Percentiles rank a stretch among this genome's conserved stretches.
Evolutionary conservation across 495 filamentous ascomycete species (phyloP).

Genomic region (Aspergillus kassunensis): DNA sequence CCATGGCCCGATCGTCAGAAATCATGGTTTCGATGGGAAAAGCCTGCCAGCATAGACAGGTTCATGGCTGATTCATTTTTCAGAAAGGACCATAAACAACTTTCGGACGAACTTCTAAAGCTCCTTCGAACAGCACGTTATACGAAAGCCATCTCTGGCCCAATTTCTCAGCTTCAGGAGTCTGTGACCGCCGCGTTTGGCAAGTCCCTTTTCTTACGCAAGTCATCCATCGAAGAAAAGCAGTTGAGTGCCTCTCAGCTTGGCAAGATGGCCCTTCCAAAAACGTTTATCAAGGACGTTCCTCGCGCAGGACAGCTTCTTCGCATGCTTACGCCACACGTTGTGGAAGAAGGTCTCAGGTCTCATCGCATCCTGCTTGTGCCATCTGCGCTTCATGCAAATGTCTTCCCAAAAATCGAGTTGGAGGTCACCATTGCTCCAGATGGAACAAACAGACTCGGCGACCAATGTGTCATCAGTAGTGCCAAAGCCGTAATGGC

Average conservation of each 20-base stretch:
- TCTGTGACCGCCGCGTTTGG: conserved; percentile 39
- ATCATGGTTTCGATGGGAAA: conserved; percentile 41
- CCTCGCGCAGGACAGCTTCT: conserved; percentile 30
- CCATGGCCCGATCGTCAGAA: conserved; percentile 34
- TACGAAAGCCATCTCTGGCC: background rate
- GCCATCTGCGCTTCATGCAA: conserved; percentile 24
- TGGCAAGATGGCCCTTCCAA: conserved; percentile 26
- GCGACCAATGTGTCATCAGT: conserved; percentile 16
- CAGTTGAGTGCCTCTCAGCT: conserved; percentile 30
- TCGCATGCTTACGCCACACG: conserved; percentile 17
- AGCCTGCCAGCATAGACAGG: conserved; percentile 21
- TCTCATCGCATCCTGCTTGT: conserved; percentile 30
- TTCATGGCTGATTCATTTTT: conserved; percentile 26
- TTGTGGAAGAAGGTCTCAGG: conserved; percentile 5
- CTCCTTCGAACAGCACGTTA: conserved; percentile 22
- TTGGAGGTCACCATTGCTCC: conserved; percentile 22
- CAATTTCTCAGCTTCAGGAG: conserved; percentile 21
- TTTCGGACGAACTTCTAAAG: conserved; percentile 36
- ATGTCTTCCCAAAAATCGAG: conserved; percentile 33
- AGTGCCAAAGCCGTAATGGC: conserved; percentile 28
- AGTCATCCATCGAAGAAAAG: conserved; percentile 19
- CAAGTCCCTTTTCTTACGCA: conserved; percentile 35
- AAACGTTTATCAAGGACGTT: conserved; percentile 31
- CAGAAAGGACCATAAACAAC: conserved; percentile 27
- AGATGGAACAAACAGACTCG: background rate